phyloP scores from a whole-genome alignment of 2,329 filamentous ascomycete genomes.

The Tympanopsis confertula region DNA sequence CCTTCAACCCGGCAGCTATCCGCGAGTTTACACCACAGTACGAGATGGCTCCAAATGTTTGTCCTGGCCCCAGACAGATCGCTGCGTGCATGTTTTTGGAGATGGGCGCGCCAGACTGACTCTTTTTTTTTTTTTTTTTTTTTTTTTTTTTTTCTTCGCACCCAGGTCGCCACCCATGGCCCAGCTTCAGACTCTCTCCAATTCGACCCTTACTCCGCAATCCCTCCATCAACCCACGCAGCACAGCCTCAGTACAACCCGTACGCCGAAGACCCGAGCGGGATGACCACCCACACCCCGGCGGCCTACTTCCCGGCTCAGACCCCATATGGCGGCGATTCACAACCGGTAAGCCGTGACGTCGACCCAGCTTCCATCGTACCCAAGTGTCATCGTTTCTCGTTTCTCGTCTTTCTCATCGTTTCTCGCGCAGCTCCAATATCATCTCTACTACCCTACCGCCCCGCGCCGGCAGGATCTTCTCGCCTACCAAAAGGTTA shows the following conservation, averaged over 20 bases:
- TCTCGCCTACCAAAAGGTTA: conserved; percentile 71
- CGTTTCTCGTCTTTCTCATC: conserved; percentile 18
- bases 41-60: conserved; percentile 36
- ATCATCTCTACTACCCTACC: conserved; percentile 84
- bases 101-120: conserved; percentile 9
- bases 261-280: conserved; percentile 62
- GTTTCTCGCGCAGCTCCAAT: no score
- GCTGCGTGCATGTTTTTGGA: conserved; percentile 7
- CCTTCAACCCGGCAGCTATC: conserved; percentile 44
- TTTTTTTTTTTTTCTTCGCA: conserved; percentile 2
- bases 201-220: conserved; percentile 53
- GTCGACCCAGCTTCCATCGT: neutral
- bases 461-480: conserved; percentile 74
- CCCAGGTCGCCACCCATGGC: conserved; percentile 31
- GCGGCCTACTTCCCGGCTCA: conserved; percentile 58
- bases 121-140: conserved; percentile 11
- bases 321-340: conserved; percentile 33
- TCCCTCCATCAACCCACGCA: conserved; percentile 39
- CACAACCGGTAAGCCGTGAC: conserved; percentile 43
- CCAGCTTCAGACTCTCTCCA: conserved; percentile 32
- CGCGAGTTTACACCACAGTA: conserved; percentile 47
- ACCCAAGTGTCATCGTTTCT: conserved; percentile 1
- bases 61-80: conserved; percentile 21
- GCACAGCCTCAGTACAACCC: conserved; percentile 51
- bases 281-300: conserved; percentile 40